These are phyloP conservation scores for Pistacia vera DNA, from an alignment of 345 rosid genomes.

Conservation along the genomic window DNA sequence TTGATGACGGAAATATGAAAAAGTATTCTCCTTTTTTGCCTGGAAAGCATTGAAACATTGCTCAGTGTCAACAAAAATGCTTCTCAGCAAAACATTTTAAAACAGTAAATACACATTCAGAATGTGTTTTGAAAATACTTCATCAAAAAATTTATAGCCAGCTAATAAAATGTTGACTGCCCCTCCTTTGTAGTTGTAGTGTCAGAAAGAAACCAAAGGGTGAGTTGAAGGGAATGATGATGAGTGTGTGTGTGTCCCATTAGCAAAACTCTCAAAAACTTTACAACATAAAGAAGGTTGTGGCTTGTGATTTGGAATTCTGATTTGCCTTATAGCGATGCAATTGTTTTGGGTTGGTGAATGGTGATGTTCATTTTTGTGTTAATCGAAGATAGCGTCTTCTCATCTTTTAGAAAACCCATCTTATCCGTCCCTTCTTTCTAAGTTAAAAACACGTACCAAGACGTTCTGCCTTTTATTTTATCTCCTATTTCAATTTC, in stretches of 20 bases:
- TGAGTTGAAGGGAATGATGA: too few relatives aligned
- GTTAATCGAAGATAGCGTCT: constrained; percentile 8
- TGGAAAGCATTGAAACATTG: too few relatives aligned
- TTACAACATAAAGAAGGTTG: neutral
- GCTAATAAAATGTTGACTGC: too few relatives aligned
- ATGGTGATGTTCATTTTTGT: neutral
- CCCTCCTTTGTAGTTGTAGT: neutral
- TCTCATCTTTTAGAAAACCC: constrained; percentile 12
- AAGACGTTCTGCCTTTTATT: too few relatives aligned
- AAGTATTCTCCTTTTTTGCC: too few relatives aligned
- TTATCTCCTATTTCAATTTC: neutral
- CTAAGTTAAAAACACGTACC: neutral
- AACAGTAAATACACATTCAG: too few relatives aligned
- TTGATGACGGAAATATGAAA: too few relatives aligned
- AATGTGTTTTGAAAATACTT: too few relatives aligned
- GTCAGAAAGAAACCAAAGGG: neutral
- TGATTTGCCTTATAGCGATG: neutral
- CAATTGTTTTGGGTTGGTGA: neutral
- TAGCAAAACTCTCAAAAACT: neutral
- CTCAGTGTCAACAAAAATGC: too few relatives aligned
- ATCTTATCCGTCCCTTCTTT: constrained; percentile 13
- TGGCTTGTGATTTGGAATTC: neutral
- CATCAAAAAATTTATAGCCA: too few relatives aligned
- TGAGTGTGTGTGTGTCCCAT: too few relatives aligned
- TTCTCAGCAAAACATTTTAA: too few relatives aligned